phyloP scores from a whole-genome alignment of 2,329 filamentous ascomycete species.

The Penicillium digitatum region DNA sequence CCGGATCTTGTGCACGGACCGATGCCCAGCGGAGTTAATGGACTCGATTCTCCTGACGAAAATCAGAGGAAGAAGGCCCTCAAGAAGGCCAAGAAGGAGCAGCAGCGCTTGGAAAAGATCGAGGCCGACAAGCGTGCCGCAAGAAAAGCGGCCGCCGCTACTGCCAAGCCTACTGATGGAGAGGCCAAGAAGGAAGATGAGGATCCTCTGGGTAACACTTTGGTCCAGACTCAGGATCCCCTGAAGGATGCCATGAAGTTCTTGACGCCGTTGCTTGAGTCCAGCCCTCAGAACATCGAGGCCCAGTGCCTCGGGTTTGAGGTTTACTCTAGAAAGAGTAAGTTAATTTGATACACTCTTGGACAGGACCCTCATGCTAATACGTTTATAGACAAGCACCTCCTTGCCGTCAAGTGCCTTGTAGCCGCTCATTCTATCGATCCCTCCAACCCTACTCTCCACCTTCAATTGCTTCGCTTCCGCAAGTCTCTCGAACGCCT shows the following conservation, averaged over 20 bases:
- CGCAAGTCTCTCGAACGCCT: slow-evolving; percentile 58
- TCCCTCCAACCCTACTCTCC: slow-evolving; percentile 64
- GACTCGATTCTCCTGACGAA: slow-evolving; percentile 49
- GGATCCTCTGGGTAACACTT: slow-evolving; percentile 76
- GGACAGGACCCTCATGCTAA: slow-evolving; percentile 10
- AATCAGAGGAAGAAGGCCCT: slow-evolving; percentile 78
- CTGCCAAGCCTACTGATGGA: slow-evolving; percentile 53
- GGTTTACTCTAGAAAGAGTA: slow-evolving; percentile 79
- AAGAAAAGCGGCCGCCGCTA: slow-evolving; percentile 65
- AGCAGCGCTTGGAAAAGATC: slow-evolving; percentile 67
- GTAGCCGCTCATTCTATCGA: slow-evolving; percentile 68
- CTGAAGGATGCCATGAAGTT: slow-evolving; percentile 86
- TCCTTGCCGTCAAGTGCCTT: slow-evolving; percentile 82
- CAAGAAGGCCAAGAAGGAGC: slow-evolving; percentile 86
- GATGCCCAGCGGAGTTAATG: slow-evolving; percentile 54
- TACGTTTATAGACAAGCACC: slow-evolving; percentile 65
- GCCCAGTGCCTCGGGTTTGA: slow-evolving; percentile 85
- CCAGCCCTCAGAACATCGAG: slow-evolving; percentile 73
- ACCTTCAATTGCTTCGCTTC: slow-evolving; percentile 70
- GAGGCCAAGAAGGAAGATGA: slow-evolving; percentile 81
- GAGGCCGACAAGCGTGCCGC: slow-evolving; percentile 81
- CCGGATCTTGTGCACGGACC: slow-evolving; percentile 61
- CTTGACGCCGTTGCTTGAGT: slow-evolving; percentile 73
- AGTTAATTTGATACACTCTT: slow-evolving; percentile 32
- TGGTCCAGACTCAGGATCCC: slow-evolving; percentile 77